phyloP scores from a whole-genome alignment of 2,329 filamentous ascomycete species.

The Didymella pomorum region DNA sequence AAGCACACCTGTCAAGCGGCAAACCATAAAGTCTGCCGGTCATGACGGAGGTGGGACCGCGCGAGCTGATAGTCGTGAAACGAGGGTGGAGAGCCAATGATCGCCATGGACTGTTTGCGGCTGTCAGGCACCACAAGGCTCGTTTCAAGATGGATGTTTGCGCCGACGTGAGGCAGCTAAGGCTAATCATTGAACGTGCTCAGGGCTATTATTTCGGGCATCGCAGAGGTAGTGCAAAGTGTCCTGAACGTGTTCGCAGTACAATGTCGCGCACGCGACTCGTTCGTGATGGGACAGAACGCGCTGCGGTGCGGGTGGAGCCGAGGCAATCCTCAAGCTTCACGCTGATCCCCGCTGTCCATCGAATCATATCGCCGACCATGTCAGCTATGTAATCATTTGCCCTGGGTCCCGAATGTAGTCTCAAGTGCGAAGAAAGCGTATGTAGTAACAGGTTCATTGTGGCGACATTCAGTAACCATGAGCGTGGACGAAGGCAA shows the following conservation, averaged over 20 bases:
- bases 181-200: neutral
- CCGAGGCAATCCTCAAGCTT: constrained; percentile 27
- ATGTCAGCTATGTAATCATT: constrained; percentile 15
- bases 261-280: constrained; percentile 19
- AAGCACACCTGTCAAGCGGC: constrained; percentile 15
- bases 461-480: neutral
- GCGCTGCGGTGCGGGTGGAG: constrained; percentile 9
- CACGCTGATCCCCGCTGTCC: constrained; percentile 11
- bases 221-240: neutral
- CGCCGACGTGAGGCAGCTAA: constrained; percentile 23
- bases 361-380: constrained; percentile 15
- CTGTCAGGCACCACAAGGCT: constrained; percentile 20
- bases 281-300: constrained; percentile 2
- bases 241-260: neutral
- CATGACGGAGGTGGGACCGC: constrained; percentile 29
- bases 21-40: constrained; percentile 19
- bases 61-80: constrained; percentile 30
- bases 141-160: constrained; percentile 26
- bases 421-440: constrained; percentile 8
- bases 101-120: constrained; percentile 23
- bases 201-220: constrained; percentile 21
- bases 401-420: constrained; percentile 9
- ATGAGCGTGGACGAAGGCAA: constrained; percentile 40
- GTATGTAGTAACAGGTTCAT: neutral
- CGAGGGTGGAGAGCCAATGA: constrained; percentile 23